Evolutionary conservation across 805 yeast species (phyloP), one percentile per base, ranked within the genome.

Genomic region (Cyberlindnera xylosilytica): DNA sequence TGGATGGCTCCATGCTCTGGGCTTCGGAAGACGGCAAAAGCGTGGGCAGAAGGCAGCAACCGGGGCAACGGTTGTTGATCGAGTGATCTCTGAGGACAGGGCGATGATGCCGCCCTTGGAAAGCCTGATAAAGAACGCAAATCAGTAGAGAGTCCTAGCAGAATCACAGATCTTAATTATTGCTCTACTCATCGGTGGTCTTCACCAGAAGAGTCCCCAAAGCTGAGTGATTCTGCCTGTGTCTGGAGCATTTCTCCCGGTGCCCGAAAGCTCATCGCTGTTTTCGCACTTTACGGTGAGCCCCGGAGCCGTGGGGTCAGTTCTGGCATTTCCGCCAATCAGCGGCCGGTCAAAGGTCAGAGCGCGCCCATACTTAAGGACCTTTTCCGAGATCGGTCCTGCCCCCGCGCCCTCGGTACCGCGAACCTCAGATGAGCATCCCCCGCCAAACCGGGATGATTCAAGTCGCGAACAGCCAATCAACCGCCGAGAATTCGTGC

Each of bases 341-440:
- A 37, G 29, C n/a, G 26, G 24, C 26, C 24, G 31, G 32, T 27
- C 19, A 24, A 32, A 24, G 36, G 41, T 23, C 36, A 37, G 29
- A 19, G 35, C 35, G 23, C 35, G 18, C 16, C 16, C 30, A n/a
- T 27, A n/a, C 15, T n/a, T 27, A n/a, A 11, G 36, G 44, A 15
- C 29, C 44, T 44, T 44, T 39, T 30, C 47, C 47, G 47, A 44
- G 17, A 29, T 44, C 47, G 47, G 47, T 10, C 39, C 41, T 38
- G 28, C 32, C 30, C 41, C 36, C 42, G 36, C 38, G 41, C 26
- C 12, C 38, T 42, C 41, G 45, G 41, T 32, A 16, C 35, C 35
- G 35, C 24, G 20, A 19, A 12, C 15, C 35, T 11, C n/a, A 9
- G 30, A 27, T 27, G 30, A 27, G 30, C 16, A 9, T 11, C 24